Evolutionary conservation across 139 green algal genomes (phyloP).

Genomic region (Parachlorella kessleri): DNA sequence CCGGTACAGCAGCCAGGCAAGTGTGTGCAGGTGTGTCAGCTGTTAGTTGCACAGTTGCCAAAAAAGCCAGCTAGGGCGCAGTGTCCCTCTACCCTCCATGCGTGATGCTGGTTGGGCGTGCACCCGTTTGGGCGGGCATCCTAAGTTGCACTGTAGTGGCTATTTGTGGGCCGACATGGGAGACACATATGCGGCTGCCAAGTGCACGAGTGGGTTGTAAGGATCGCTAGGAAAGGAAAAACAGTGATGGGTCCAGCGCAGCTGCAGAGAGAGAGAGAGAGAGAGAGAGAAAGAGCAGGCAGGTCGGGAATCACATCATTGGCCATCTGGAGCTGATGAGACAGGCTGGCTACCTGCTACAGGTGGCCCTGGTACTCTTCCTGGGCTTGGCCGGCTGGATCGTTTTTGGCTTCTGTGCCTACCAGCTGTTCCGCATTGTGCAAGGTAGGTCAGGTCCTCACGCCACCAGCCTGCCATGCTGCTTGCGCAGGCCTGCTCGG

Average conservation of each 20-base stretch:
- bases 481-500: neutral
- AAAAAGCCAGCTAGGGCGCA: neutral
- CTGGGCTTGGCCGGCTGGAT: slow-evolving; percentile 1
- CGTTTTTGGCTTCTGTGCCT: slow-evolving; percentile 19
- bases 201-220: no score
- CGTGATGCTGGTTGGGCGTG: no score
- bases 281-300: neutral
- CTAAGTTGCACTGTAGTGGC: no score
- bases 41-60: neutral
- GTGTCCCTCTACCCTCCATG: no score
- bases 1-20: neutral
- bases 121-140: no score
- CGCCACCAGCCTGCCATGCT: neutral
- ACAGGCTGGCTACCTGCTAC: neutral
- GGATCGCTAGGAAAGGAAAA: no score
- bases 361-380: slow-evolving; percentile 21
- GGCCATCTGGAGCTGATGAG: neutral
- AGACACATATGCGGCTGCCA: no score
- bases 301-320: neutral
- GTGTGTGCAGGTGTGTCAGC: no score
- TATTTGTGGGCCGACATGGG: no score
- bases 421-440: slow-evolving; percentile 24
- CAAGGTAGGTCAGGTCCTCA: neutral
- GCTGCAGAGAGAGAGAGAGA: neutral
- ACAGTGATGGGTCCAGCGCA: neutral